Conservation (phyloP, 306 rosid genomes). For the Oxytropis ochrocephala region DNA sequence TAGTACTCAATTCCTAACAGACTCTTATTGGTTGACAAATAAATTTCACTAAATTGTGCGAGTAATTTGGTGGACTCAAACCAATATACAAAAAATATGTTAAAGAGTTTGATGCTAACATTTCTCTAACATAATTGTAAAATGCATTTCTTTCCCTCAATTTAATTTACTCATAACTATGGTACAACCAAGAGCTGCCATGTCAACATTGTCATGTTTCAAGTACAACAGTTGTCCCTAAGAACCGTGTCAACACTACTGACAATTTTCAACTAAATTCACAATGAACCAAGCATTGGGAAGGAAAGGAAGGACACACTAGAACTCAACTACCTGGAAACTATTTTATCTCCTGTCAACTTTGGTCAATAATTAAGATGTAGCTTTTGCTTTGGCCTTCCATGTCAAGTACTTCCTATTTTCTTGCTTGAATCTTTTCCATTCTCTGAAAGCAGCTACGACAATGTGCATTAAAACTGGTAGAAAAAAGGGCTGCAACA, state of each 20-base stretch:
- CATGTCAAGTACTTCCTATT: constrained; percentile 54
- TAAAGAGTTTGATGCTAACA: too few relatives aligned
- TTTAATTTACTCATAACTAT: background rate
- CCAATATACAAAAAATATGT: too few relatives aligned
- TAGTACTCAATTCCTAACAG: too few relatives aligned
- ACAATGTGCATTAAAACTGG: constrained; percentile 84
- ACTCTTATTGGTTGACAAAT: too few relatives aligned
- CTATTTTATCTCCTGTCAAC: constrained; percentile 15
- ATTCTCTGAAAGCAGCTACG: constrained; percentile 76
- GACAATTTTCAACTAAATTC: background rate
- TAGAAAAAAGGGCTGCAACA: constrained; percentile 90
- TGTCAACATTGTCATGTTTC: constrained; percentile 3
- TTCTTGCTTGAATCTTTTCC: constrained; percentile 88
- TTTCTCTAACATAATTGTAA: background rate
- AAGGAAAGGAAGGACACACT: constrained; percentile 3
- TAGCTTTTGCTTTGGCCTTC: constrained; percentile 38
- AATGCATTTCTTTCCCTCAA: background rate
- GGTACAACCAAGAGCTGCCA: constrained; percentile 1
- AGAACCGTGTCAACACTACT: constrained; percentile 4
- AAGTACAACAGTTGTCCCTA: background rate
- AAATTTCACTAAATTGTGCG: too few relatives aligned
- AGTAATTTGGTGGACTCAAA: too few relatives aligned
- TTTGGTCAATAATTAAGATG: constrained; percentile 23
- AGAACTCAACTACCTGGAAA: constrained; percentile 3
- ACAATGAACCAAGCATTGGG: background rate